Evolutionary conservation across 2,329 filamentous ascomycete species (phyloP), one percentile per base, ranked within the genome.

Genomic region (Pyricularia grisea): DNA sequence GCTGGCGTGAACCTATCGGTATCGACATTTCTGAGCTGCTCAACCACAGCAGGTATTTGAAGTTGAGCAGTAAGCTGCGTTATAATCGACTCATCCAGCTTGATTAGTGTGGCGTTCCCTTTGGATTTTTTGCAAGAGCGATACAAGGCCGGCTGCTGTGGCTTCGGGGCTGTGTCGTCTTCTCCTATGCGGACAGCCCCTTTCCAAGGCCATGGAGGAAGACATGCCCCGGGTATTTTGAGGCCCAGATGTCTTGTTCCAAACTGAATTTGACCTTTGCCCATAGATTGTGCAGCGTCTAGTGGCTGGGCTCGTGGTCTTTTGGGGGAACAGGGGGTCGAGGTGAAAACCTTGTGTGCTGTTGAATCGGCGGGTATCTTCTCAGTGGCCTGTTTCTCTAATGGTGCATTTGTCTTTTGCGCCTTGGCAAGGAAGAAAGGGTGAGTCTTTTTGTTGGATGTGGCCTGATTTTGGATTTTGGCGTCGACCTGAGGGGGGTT

Each of bases 181-280:
- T 73, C 30, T 85, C 88, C 85, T 61, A 93, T 79, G 76, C 93
- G 91, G 0, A 83, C 79, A 75, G 87, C 87, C 7, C 82, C 90
- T 71, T 84, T 83, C 66, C 86, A 84, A 55, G 92, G 92, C 90
- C 92, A 95, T n/a, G 87, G 82, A 3, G 92, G 86, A 68, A 91
- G 83, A 71, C 82, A 80, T 10, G 89, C 83, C 2, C 90, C 91
- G 0, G 89, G 87, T n/a, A 90, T 82, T 73, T 87, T 92, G 4
- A 87, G 74, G 0, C 80, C 81, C 3, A 77, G 73, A 4, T 81
- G 80, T 68, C 78, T 83, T 30, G 77, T 74, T 3, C 84, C 82
- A 70, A 85, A 83, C 14, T 80, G 78, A 0, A 81, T 79, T 20
- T 79, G 70, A 25, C 65, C 42, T 4, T 69, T 67, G 28, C 77